Base-by-base conservation (phyloP, 192 early-diverging fungal species). In the Mortierella alpina region DNA sequence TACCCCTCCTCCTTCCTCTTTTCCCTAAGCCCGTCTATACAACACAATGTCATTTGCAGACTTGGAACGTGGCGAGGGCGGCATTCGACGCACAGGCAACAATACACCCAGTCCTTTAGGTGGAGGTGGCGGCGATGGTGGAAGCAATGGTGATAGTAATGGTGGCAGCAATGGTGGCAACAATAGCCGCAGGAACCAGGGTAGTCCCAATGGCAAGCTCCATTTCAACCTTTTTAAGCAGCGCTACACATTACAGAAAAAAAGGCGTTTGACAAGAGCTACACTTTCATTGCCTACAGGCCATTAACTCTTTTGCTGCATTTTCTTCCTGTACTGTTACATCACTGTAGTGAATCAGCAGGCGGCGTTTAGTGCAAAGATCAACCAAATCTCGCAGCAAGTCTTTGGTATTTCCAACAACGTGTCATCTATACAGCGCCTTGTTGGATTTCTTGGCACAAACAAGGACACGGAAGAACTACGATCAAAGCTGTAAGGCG, bases 331-430 rank as follows among this genome's bases (percentile, higher is more conserved):
- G 5, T 41, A 7, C 4, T n/a, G 9, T 62, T 45, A 7, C 47
- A 1, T 41, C 12, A 62, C 10, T 46, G 11, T 18, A 18, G 47
- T 9, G n/a, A 14, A 62, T 11, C 54, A 55, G 66, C 46, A 23
- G 49, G 61, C 54, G n/a, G 68, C 62, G 2, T 70, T 70, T 23
- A 56, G 39, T 53, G 64, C 63, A 11, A 59, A 45, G 15, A 45
- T 68, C 40, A 92, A 93, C 45, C 86, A 88, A 62, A 87, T 95
- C 12, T 96, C 95, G 13, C 92, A 95, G 68, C 88, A 93, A 70
- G 89, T 98, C 44, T 97, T 96, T 82, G 86, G 87, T 48, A 95
- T 98, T 65, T 95, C 94, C 55, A 90, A 88, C 68, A 94, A 93
- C 79, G 93, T 96, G 40, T 93, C 93, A 11, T 90, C 89, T 68